A percentile compares a stretch with the other conserved stretches of the same genome.
Conservation (phyloP, 805 yeast species). For the Metschnikowia shivogae region DNA sequence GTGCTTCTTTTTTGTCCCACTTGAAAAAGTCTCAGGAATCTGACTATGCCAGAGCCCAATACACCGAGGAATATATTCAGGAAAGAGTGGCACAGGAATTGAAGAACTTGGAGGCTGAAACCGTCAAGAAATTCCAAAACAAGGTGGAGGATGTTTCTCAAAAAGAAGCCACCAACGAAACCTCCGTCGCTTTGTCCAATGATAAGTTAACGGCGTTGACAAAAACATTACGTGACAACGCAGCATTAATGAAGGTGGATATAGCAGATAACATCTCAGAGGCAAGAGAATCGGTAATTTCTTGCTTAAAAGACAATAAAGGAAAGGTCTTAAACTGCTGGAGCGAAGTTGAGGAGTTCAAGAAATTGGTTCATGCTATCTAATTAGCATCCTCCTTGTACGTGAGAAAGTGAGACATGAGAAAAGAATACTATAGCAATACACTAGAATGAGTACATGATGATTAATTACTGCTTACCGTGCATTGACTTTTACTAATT, state of each 20-base stretch:
- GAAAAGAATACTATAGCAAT: neutral
- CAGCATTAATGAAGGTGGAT: slow-evolving; percentile 29
- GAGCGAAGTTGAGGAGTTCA: slow-evolving; percentile 72
- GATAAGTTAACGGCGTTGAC: slow-evolving; percentile 41
- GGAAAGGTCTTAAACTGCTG: slow-evolving; percentile 75
- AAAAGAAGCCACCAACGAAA: slow-evolving; percentile 28
- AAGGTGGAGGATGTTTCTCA: slow-evolving; percentile 43
- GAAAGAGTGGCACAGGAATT: slow-evolving; percentile 59
- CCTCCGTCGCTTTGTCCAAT: slow-evolving; percentile 30
- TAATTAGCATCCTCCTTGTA: slow-evolving; percentile 17
- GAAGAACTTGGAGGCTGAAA: slow-evolving; percentile 48
- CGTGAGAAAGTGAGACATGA: neutral
- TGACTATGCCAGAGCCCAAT: slow-evolving; percentile 67
- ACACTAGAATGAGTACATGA: slow-evolving; percentile 4
- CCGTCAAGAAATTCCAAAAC: slow-evolving; percentile 48
- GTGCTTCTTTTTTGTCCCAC: slow-evolving; percentile 58
- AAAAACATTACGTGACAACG: slow-evolving; percentile 31
- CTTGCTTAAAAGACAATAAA: slow-evolving; percentile 59
- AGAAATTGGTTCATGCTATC: slow-evolving; percentile 49
- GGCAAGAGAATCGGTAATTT: slow-evolving; percentile 48
- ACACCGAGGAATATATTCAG: slow-evolving; percentile 62
- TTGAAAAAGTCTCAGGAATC: slow-evolving; percentile 62
- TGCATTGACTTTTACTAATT: neutral
- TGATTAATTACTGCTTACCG: neutral
- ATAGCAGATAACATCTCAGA: slow-evolving; percentile 36